These are phyloP conservation scores for Crucihimalaya himalaica DNA, from an alignment of 345 rosid genomes.

Conservation along the genomic window DNA sequence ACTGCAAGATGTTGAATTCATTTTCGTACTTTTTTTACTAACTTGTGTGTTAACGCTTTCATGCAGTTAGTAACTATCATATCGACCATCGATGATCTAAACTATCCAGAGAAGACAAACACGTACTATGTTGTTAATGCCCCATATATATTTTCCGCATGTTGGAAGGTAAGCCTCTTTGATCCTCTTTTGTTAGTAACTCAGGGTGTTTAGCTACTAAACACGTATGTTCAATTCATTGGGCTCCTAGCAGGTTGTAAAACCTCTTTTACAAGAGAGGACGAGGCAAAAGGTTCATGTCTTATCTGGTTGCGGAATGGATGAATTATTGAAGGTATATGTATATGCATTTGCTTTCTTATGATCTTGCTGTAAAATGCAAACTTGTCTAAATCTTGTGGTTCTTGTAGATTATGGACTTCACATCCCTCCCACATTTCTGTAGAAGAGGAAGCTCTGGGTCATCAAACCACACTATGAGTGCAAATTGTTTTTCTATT, in stretches of 20 bases:
- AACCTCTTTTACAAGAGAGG: constrained; percentile 93
- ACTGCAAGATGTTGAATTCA: constrained; percentile 4
- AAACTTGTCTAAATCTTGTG: constrained; percentile 12
- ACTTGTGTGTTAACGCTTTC: neutral
- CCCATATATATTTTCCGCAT: constrained; percentile 90
- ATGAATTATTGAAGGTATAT: constrained; percentile 79
- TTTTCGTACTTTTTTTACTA: neutral
- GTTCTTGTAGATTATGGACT: constrained; percentile 72
- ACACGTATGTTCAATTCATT: neutral
- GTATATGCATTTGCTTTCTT: constrained; percentile 1
- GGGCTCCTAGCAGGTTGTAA: constrained; percentile 65
- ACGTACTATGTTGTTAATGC: constrained; percentile 86
- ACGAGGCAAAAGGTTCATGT: constrained; percentile 82
- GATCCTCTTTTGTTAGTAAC: neutral
- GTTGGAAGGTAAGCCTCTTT: constrained; percentile 72
- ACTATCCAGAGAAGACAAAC: constrained; percentile 94
- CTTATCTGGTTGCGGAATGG: constrained; percentile 72
- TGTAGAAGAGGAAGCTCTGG: constrained; percentile 85
- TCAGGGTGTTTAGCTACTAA: constrained; percentile 19
- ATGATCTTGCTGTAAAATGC: constrained; percentile 24
- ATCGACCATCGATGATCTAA: constrained; percentile 85
- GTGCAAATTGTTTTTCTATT: constrained; percentile 57
- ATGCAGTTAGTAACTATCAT: constrained; percentile 84
- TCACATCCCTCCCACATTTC: constrained; percentile 83
- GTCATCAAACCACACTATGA: constrained; percentile 56